Evolutionary conservation across 2,329 filamentous ascomycete species (phyloP), one percentile per base, ranked within the genome.

Genomic region (Fusarium euwallaceae): DNA sequence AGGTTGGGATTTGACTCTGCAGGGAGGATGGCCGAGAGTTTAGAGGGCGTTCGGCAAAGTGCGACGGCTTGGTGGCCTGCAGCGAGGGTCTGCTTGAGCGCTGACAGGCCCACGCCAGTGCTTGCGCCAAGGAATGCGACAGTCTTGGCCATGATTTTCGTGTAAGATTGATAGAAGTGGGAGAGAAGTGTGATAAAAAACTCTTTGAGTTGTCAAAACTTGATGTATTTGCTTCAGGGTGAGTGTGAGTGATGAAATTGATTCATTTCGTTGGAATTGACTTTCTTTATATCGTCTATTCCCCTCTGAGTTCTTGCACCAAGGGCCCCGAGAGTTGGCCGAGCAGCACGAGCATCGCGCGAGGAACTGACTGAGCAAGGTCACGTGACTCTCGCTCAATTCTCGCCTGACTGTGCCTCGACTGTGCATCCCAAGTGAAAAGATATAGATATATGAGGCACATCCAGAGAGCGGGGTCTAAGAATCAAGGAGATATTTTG

Each of bases 61-160:
- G 86, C 88, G 59, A 86, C 80, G 80, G 87, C 88, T 9, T 77
- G 80, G 77, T 86, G 83, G 37, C 86, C 85, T 12, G 84, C 85
- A 17, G 83, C 81, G 10, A 90, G 84, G 29, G 84, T 81, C 45
- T 82, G 81, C 27, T 83, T 83, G 45, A 90, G 85, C 17, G 84
- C 82, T 4, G 87, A 81, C 66, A 88, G 84, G 63, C 85, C 87
- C 71, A 83, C 83, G 58, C 88, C 88, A 37, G 84, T 85, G 24
- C 86, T 89, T 48, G 88, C 86, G 68, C 89, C 89, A 63, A 90
- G 83, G 81, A 90, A 88, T 53, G 86, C 83, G 65, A 89, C 79
- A 4, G 86, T 84, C 71, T 86, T 79, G 36, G 66, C n/a, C 68
- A 74, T 53, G 24, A 11, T 77, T 12, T 4, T 53, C 34, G 10